Evolutionary conservation across 2,329 filamentous ascomycete genomes (phyloP), one percentile per base, ranked within the genome.

Genomic region (Beauveria caledonica): DNA sequence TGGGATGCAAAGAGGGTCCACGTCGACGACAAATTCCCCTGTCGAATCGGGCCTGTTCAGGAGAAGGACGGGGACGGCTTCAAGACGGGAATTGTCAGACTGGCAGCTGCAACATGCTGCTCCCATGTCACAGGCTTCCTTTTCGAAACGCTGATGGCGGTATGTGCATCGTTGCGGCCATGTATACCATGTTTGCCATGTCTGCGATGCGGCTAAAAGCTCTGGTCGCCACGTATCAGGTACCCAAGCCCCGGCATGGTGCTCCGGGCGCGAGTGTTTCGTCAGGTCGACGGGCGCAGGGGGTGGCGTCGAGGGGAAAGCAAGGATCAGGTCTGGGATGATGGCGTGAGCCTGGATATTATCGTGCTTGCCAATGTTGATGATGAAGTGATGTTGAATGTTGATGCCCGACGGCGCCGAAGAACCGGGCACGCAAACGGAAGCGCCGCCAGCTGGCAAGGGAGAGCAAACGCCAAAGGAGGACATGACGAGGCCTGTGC

Each of bases 281-380:
- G 56, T 51, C 53, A 48, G 36, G 36, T 54, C 1, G 36, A 55
- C 15, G 53, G 53, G 40, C 29, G 29, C 44, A 56, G 53, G 25
- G 42, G 11, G 13, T 10, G 29, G 25, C 25, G 36, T 25, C 19
- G 29, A 15, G 29, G 23, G 27, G 25, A 15, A 7, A 51, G 17
- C n/a, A 40, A 23, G 49, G 17, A n/a, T 11, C 10, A 29, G 36
- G 33, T 33, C 29, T 9, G 29, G 44, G 15, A 21, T 13, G 46
- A 58, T 58, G 55, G 55, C 46, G 55, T 21, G 56, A 58, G 56
- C 56, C 46, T 44, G 46, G 23, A 49, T 57, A 57, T 49, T 57
- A 29, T 49, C 21, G 54, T 40, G 5, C 19, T 8, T 44, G 25
- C 10, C 42, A 33, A 36, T 10, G 25, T 23, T 48, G 42, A 48